Conservation (phyloP, 495 filamentous ascomycete genomes). For the Rusavskia elegans region DNA sequence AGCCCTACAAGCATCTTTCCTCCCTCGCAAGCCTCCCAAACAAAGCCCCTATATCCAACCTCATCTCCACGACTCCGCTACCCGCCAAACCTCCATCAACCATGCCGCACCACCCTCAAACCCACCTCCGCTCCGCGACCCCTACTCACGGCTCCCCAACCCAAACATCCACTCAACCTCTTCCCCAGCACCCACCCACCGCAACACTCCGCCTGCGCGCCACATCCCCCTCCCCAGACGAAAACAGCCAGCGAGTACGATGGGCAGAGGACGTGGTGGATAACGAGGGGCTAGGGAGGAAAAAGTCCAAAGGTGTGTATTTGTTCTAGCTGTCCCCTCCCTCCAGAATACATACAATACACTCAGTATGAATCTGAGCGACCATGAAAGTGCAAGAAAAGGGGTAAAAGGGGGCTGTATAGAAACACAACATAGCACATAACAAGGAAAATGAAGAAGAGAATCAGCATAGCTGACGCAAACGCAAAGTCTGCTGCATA, state of each 20-base stretch:
- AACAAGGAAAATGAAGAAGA: too few species aligned
- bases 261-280: constrained; percentile 93
- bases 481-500: constrained; percentile 68
- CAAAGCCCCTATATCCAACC: background rate
- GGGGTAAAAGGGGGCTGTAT: too few species aligned
- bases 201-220: constrained; percentile 12
- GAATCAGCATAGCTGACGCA: too few species aligned
- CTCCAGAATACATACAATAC: too few species aligned
- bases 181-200: background rate
- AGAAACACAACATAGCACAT: too few species aligned
- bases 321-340: background rate
- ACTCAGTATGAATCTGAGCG: too few species aligned
- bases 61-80: background rate
- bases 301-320: constrained; percentile 72
- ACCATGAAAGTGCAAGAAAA: too few species aligned
- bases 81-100: constrained; percentile 8
- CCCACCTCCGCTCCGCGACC: constrained; percentile 26
- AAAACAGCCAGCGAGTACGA: constrained; percentile 39
- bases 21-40: too few species aligned
- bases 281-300: constrained; percentile 90
- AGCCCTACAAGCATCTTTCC: too few species aligned
- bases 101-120: constrained; percentile 23
- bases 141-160: background rate
- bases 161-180: background rate
- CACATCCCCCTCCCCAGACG: background rate